Evolutionary conservation across 495 filamentous ascomycete species (phyloP), one percentile per base, ranked within the genome.

Genomic region (Hypoxylon crocopeplum): DNA sequence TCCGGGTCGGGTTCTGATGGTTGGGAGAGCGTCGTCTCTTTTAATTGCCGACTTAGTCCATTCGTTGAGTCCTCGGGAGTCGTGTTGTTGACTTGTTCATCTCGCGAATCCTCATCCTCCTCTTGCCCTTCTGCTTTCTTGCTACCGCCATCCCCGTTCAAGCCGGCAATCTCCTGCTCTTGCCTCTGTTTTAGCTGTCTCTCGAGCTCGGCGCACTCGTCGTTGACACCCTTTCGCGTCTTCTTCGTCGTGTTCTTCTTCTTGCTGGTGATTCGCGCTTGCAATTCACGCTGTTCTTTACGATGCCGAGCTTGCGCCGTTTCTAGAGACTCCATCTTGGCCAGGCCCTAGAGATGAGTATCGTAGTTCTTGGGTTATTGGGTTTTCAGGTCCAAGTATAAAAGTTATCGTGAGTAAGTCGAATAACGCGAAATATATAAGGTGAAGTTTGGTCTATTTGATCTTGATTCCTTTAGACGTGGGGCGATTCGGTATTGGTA

Each of bases 211-310:
- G 86, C 87, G 71, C 91, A 94, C 75, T 95, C 89, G 58, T 91
- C 86, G 64, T 89, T 92, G 61, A 98, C 81, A 33, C 87, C 88
- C 73, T 92, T 95, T 24, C 94, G 85, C 12, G 92, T 97, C 82
- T 97, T 98, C 76, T 97, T 98, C 30, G 88, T 94, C 20, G 94
- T 92, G 48, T 86, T 83, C 76, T 96, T 97, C 78, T 96, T 97
- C 77, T 96, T 97, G 76, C 90, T 92, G 5, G 90, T 97, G 59
- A 94, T 87, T 19, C 86, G 84, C 29, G 82, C 77, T 75, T 93
- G 89, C 16, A 98, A 81, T 33, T 98, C 93, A 49, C 85, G 86
- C 68, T 87, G 85, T 73, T 98, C 94, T 73, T 93, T 96, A 59
- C 89, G 84, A 72, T 98, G 94, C 33, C 86, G 87, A 10, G 84